These are phyloP conservation scores for Alternaria sp. DNA, from an alignment of 2,329 filamentous ascomycete genomes.

Conservation along the genomic window DNA sequence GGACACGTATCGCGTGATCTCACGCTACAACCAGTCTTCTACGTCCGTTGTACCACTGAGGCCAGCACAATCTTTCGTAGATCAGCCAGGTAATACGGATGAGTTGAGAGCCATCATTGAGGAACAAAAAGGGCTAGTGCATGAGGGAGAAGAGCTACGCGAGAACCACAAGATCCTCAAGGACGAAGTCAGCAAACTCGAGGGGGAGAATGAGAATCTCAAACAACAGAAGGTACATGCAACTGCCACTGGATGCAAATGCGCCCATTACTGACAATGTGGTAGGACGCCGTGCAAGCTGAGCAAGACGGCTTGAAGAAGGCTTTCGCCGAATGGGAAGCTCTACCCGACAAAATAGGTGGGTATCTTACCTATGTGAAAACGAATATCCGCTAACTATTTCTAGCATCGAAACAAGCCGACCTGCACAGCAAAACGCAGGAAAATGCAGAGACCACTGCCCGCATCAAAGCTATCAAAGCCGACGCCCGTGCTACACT, in stretches of 20 bases:
- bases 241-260: not conserved
- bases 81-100: constrained; percentile 73
- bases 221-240: constrained; percentile 13
- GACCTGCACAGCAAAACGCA: constrained; percentile 53
- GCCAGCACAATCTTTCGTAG: constrained; percentile 73
- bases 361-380: constrained; percentile 34
- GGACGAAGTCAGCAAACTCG: constrained; percentile 27
- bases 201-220: constrained; percentile 24
- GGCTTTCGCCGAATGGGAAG: constrained; percentile 68
- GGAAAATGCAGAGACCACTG: constrained; percentile 51
- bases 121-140: constrained; percentile 53
- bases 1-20: constrained; percentile 62
- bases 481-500: constrained; percentile 45
- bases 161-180: constrained; percentile 38
- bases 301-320: constrained; percentile 74
- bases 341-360: constrained; percentile 75
- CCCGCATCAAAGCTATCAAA: constrained; percentile 59
- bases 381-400: constrained; percentile 27
- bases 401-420: constrained; percentile 52
- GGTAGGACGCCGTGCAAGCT: constrained; percentile 51
- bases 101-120: constrained; percentile 67
- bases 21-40: constrained; percentile 80
- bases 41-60: constrained; percentile 69
- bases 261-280: not conserved
- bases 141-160: constrained; percentile 47